These are phyloP conservation scores for Angophora floribunda DNA, from an alignment of 345 rosid genomes.

Conservation along the genomic window DNA sequence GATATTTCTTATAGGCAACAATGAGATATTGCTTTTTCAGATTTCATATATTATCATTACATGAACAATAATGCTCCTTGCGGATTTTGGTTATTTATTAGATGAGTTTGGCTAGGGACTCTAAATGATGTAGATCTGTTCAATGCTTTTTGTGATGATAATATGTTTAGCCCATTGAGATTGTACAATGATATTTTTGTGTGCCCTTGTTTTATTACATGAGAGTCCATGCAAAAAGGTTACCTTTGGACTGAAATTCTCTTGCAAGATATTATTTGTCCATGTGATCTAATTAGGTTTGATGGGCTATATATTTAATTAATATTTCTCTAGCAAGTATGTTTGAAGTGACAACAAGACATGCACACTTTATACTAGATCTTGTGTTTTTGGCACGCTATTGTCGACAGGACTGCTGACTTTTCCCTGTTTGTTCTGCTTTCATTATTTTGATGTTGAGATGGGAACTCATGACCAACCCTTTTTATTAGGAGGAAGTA, in stretches of 20 bases:
- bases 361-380: not conserved
- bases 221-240: not conserved
- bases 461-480: not conserved
- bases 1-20: not conserved
- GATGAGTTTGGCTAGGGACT: not conserved
- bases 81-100: not conserved
- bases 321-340: not conserved
- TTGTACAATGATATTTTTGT: not conserved
- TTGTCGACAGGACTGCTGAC: not conserved
- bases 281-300: not conserved
- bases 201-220: not conserved
- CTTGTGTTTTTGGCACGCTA: not conserved
- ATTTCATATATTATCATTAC: not conserved
- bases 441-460: not conserved
- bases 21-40: not conserved
- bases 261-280: not conserved
- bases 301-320: not conserved
- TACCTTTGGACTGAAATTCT: not conserved
- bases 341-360: not conserved
- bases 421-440: not conserved
- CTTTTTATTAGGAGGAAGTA: not conserved
- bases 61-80: not conserved
- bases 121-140: not conserved
- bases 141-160: not conserved
- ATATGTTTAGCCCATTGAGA: not conserved